Evolutionary conservation across 2,329 filamentous ascomycete species (phyloP).

Genomic region (Fusarium secorum): DNA sequence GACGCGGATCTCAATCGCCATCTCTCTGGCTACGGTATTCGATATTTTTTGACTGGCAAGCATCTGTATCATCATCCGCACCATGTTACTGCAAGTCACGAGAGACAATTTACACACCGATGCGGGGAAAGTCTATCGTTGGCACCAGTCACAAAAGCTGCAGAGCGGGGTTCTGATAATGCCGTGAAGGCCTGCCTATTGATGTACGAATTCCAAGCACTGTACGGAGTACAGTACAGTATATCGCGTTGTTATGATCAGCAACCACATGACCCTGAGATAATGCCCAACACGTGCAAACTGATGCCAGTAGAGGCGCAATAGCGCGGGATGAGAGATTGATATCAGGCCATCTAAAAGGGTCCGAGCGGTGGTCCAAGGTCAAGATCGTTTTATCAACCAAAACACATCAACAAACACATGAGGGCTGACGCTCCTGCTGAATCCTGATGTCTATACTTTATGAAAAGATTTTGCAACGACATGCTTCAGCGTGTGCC

Average conservation of each 20-base stretch:
- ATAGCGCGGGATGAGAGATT: conserved; percentile 8
- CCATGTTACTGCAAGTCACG: conserved; percentile 27
- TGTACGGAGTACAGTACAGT: not conserved
- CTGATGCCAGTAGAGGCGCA: conserved; percentile 1
- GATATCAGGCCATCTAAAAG: conserved; percentile 3
- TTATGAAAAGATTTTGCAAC: not conserved
- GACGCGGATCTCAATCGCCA: conserved; percentile 29
- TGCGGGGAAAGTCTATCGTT: conserved; percentile 24
- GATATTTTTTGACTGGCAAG: conserved; percentile 1
- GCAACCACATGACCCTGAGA: conserved; percentile 34
- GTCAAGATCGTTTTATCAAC: not conserved
- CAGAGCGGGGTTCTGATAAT: conserved; percentile 19
- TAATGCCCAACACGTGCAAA: conserved; percentile 29
- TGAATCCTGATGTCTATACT: not conserved
- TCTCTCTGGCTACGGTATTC: conserved; percentile 8
- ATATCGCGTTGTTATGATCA: conserved; percentile 17
- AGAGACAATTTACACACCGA: conserved; percentile 17
- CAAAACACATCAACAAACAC: not conserved
- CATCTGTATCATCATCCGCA: conserved; percentile 9
- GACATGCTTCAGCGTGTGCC: not conserved
- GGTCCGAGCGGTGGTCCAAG: conserved; percentile 16
- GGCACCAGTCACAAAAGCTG: conserved; percentile 22
- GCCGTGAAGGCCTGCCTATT: conserved; percentile 1
- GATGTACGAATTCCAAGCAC: not conserved
- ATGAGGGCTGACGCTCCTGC: not conserved